A percentile compares a stretch with the other conserved stretches of the same genome.
Conservation (phyloP, 2,329 filamentous ascomycete genomes). For the Decorospora gaudefroyi region DNA sequence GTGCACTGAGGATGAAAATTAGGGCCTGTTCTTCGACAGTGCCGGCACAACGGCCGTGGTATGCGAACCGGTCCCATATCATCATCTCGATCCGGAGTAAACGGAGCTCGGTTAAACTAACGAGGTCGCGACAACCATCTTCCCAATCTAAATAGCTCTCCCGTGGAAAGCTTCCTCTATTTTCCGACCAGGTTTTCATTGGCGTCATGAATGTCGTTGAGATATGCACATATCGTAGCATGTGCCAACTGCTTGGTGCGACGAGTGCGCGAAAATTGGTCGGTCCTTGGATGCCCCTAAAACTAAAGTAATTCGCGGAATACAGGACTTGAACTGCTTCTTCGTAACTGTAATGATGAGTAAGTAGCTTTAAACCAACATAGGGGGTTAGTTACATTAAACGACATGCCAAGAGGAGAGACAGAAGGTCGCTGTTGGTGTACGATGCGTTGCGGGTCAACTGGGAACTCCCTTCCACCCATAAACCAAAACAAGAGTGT, state of each 20-base stretch:
- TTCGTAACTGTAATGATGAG: background rate
- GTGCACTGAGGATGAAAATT: background rate
- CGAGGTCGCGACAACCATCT: slow-evolving; percentile 3
- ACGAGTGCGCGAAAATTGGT: slow-evolving; percentile 1
- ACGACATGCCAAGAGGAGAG: background rate
- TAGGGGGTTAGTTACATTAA: background rate
- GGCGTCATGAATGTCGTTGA: slow-evolving; percentile 17
- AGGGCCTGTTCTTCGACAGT: background rate
- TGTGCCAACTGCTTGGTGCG: slow-evolving; percentile 7
- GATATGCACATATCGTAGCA: slow-evolving; percentile 10
- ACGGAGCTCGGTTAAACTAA: slow-evolving; percentile 5
- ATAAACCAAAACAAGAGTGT: background rate
- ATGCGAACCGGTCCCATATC: slow-evolving; percentile 1
- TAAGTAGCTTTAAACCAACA: background rate
- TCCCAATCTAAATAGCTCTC: slow-evolving; percentile 6
- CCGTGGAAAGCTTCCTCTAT: background rate
- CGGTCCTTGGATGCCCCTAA: slow-evolving; percentile 12
- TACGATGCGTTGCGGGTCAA: background rate
- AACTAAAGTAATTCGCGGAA: slow-evolving; percentile 11
- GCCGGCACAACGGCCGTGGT: background rate
- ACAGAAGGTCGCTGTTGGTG: background rate
- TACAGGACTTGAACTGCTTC: slow-evolving; percentile 18
- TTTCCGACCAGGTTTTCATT: background rate
- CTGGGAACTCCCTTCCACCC: background rate
- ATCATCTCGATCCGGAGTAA: slow-evolving; percentile 15